These are phyloP conservation scores for Pyronema domesticum DNA, from an alignment of 495 filamentous ascomycete species.

Conservation along the genomic window DNA sequence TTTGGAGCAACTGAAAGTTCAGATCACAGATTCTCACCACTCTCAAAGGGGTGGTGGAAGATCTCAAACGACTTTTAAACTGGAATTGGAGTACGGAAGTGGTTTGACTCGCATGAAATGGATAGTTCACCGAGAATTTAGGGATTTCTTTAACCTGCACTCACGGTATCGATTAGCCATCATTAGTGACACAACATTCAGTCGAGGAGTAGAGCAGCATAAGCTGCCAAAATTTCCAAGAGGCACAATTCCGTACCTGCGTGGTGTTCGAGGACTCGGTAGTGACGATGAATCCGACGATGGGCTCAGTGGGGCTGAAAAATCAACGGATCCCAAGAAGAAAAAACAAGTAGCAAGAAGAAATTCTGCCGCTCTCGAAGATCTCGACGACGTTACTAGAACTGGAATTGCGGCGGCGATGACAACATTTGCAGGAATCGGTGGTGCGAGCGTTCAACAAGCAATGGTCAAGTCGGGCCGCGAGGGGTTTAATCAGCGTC, in stretches of 20 bases:
- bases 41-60: conserved; percentile 12
- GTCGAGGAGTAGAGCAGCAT: conserved; percentile 14
- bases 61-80: conserved; percentile 61
- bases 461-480: conserved; percentile 30
- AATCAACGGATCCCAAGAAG: conserved; percentile 36
- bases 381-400: conserved; percentile 25
- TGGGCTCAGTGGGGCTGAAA: conserved; percentile 40
- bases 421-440: conserved; percentile 29
- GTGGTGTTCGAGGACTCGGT: conserved; percentile 62
- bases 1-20: conserved; percentile 83
- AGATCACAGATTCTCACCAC: conserved; percentile 54
- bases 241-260: conserved; percentile 79
- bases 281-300: conserved; percentile 53
- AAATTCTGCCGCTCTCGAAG: conserved; percentile 32
- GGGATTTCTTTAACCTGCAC: conserved; percentile 86
- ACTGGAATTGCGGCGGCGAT: conserved; percentile 27
- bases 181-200: conserved; percentile 43
- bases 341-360: conserved; percentile 39
- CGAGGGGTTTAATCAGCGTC: conserved; percentile 39
- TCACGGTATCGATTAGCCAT: conserved; percentile 74
- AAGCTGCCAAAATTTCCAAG: conserved; percentile 79
- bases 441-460: conserved; percentile 20
- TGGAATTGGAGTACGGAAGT: conserved; percentile 91
- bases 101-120: conserved; percentile 94
- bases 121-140: conserved; percentile 71